These are phyloP conservation scores for Dictyostelium discoideum DNA, from an alignment of 78 protist species.

Conservation along the genomic window dicty_2.7 NC_007091.3:2706501-2707000, in stretches of 20 bases:
- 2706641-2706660: constrained; percentile 95
- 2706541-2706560: constrained; percentile 95
- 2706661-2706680: constrained; percentile 91
- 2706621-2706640: constrained; percentile 80
- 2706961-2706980: not conserved
- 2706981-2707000: not conserved
- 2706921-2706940: constrained; percentile 63
- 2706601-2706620: constrained; percentile 92
- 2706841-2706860: constrained; percentile 85
- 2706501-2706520: not conserved
- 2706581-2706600: constrained; percentile 89
- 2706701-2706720: constrained; percentile 90
- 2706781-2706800: constrained; percentile 93
- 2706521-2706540: constrained; percentile 85
- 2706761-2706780: constrained; percentile 86
- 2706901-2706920: constrained; percentile 80
- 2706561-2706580: constrained; percentile 92
- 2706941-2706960: constrained; percentile 43
- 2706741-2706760: constrained; percentile 92
- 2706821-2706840: constrained; percentile 92
- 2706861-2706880: constrained; percentile 76
- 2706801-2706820: constrained; percentile 92
- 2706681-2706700: constrained; percentile 89
- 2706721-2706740: constrained; percentile 95
- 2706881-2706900: constrained; percentile 70